A percentile compares a stretch with the other conserved stretches of the same genome.
Conservation (phyloP, 1,284 basidiomycete genomes). For the Irpex sp. region DNA sequence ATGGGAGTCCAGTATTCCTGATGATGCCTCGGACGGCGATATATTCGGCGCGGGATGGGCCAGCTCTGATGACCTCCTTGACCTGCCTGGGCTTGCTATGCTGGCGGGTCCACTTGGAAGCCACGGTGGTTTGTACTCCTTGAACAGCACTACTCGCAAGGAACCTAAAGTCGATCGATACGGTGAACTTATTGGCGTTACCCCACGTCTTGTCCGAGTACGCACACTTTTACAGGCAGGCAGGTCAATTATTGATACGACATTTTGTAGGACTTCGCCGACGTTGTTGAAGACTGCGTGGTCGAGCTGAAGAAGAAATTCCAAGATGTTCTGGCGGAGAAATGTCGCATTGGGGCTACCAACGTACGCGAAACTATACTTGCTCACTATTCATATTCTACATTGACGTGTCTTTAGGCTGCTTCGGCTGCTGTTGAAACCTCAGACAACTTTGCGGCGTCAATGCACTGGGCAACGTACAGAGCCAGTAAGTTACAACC, state of each 20-base stretch:
- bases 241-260: not conserved
- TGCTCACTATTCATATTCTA: not conserved
- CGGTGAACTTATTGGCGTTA: constrained; percentile 39
- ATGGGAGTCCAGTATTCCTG: constrained; percentile 40
- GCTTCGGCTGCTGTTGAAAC: not conserved
- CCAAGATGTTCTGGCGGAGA: constrained; percentile 51
- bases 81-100: constrained; percentile 25
- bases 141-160: constrained; percentile 22
- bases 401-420: not conserved
- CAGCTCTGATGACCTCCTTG: constrained; percentile 24
- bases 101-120: constrained; percentile 14
- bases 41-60: constrained; percentile 9
- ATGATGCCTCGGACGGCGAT: constrained; percentile 14
- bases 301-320: constrained; percentile 42
- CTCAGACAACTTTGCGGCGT: not conserved
- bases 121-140: constrained; percentile 27
- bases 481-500: not conserved
- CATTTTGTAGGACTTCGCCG: not conserved
- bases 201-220: constrained; percentile 41
- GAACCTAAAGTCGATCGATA: constrained; percentile 36
- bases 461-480: not conserved
- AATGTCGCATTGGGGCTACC: constrained; percentile 44
- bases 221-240: not conserved
- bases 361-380: constrained; percentile 28
- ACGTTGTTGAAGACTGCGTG: constrained; percentile 34